Percentiles rank a stretch among this genome's conserved stretches.
phyloP scores from a whole-genome alignment of 1,284 basidiomycete species.

The Malassezia restricta region DNA sequence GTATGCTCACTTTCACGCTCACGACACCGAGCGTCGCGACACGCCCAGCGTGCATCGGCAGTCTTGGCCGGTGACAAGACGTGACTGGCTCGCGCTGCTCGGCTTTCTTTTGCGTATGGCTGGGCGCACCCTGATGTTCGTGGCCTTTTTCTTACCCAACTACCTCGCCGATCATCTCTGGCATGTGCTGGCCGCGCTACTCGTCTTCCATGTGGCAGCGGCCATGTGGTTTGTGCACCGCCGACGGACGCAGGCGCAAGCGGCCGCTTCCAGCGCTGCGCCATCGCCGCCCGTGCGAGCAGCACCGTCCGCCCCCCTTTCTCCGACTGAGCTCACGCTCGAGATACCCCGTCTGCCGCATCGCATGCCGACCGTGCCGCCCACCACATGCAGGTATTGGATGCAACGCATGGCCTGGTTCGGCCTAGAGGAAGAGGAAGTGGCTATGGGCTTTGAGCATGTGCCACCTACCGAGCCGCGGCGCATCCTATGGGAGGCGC shows the following conservation, averaged over 20 bases:
- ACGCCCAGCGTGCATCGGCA: not conserved
- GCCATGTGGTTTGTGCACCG: too few relatives aligned
- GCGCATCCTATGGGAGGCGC: conserved; percentile 5
- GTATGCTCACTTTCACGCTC: not conserved
- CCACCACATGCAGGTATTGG: not conserved
- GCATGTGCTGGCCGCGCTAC: not conserved
- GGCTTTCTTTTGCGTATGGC: not conserved
- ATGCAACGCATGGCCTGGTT: conserved; percentile 4
- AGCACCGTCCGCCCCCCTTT: too few relatives aligned
- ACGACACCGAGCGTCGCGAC: not conserved
- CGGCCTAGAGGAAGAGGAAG: conserved; percentile 12
- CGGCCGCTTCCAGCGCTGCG: too few relatives aligned
- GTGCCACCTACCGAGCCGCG: not conserved
- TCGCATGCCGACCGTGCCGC: not conserved
- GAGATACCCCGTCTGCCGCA: conserved; percentile 10
- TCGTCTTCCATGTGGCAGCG: too few relatives aligned
- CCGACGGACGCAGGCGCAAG: too few relatives aligned
- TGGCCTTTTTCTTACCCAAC: not conserved
- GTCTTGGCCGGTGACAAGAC: not conserved
- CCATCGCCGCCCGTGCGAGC: too few relatives aligned
- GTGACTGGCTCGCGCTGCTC: not conserved
- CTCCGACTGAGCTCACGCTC: not conserved
- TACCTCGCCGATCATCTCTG: not conserved
- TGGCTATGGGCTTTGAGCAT: conserved; percentile 11
- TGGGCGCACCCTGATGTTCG: not conserved